phyloP scores from a whole-genome alignment of 2,329 filamentous ascomycete genomes.

The Phaeosphaeria sp. region DNA sequence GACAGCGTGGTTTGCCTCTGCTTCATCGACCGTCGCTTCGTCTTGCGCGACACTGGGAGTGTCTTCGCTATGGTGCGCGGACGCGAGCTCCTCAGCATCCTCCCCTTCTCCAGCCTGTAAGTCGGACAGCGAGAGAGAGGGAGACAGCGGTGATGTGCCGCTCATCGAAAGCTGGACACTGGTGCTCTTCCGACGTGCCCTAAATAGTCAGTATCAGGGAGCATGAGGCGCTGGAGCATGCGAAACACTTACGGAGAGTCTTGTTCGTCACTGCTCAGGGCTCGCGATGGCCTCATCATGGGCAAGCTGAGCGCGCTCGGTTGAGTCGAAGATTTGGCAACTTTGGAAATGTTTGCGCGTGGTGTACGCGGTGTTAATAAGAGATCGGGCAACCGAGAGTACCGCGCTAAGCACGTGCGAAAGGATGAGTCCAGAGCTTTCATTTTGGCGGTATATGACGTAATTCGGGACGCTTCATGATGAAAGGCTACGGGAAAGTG shows the following conservation, averaged over 20 bases:
- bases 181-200: background rate
- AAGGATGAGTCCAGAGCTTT: background rate
- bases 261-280: background rate
- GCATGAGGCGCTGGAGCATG: background rate
- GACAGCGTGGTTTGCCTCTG: background rate
- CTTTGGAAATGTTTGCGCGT: background rate
- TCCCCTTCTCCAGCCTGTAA: background rate
- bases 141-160: background rate
- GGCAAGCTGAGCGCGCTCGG: background rate
- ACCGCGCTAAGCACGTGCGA: background rate
- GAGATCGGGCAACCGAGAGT: background rate
- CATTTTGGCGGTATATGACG: background rate
- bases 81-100: too few species aligned
- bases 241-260: background rate
- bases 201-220: background rate
- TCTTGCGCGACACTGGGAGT: too few species aligned
- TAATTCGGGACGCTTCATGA: background rate
- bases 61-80: too few species aligned
- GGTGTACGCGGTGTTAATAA: background rate
- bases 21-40: background rate
- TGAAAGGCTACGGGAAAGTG: background rate
- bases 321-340: background rate
- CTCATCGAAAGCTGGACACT: background rate
- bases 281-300: background rate
- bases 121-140: background rate